Evolutionary conservation across 1,284 basidiomycete species (phyloP).

Genomic region (Rhizoctonia solani): DNA sequence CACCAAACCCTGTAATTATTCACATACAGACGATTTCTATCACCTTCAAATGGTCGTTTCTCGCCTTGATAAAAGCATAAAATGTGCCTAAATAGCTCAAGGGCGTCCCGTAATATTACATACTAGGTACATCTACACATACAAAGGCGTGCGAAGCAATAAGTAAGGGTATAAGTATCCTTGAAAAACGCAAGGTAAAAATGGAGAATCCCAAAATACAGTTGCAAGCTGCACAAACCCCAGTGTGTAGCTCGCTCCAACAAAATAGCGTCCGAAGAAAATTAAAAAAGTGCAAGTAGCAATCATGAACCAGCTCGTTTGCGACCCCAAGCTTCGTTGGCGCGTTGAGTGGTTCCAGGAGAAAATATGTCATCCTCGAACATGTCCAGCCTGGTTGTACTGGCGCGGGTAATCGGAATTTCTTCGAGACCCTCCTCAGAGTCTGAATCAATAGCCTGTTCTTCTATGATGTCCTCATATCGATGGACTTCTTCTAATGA

Average conservation of each 20-base stretch:
- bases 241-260: background rate
- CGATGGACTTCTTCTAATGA: constrained; percentile 36
- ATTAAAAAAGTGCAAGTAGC: background rate
- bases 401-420: background rate
- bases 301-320: background rate
- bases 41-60: too few relatives aligned
- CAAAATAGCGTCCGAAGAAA: background rate
- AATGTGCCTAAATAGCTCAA: background rate
- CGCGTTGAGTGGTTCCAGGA: background rate
- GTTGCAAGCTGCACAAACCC: background rate
- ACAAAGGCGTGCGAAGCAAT: constrained; percentile 15
- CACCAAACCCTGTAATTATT: too few relatives aligned
- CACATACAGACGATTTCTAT: too few relatives aligned
- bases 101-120: constrained; percentile 17
- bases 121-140: constrained; percentile 34
- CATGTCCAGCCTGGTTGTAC: constrained; percentile 16
- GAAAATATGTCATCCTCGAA: constrained; percentile 23
- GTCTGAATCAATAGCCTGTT: constrained; percentile 28
- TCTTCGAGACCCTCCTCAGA: constrained; percentile 19
- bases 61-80: too few relatives aligned
- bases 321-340: background rate
- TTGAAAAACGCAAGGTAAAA: background rate
- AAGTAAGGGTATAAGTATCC: constrained; percentile 25
- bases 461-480: constrained; percentile 15
- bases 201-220: background rate